Percentiles rank a stretch among this genome's conserved stretches.
Evolutionary conservation across 2,329 filamentous ascomycete genomes (phyloP).

Genomic region (Mycogone perniciosa): DNA sequence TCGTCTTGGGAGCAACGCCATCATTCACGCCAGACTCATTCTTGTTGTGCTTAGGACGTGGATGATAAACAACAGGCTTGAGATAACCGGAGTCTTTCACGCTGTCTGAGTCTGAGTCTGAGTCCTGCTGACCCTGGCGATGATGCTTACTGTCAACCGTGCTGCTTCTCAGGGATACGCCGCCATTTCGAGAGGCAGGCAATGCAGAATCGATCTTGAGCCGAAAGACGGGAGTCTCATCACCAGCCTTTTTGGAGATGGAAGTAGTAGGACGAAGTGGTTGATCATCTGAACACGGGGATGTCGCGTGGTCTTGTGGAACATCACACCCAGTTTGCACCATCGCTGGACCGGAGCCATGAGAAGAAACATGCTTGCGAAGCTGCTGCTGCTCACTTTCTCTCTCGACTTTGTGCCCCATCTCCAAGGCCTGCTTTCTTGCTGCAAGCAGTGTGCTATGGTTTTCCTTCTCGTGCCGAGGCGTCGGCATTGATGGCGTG

Average conservation of each 20-base stretch:
- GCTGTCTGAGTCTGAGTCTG: no score
- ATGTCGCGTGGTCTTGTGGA: constrained; percentile 4
- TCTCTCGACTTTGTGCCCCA: not conserved
- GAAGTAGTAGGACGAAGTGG: not conserved
- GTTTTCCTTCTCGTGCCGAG: not conserved
- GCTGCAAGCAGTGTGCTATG: not conserved
- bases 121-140: no score
- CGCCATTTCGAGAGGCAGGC: not conserved
- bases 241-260: not conserved
- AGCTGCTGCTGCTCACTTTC: not conserved
- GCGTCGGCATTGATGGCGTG: not conserved
- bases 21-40: not conserved
- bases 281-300: constrained; percentile 3
- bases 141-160: no score
- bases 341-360: not conserved
- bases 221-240: not conserved
- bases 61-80: no score
- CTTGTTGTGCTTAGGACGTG: no score
- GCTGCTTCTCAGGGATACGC: no score
- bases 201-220: not conserved
- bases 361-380: not conserved
- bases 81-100: no score
- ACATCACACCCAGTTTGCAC: constrained; percentile 2
- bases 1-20: not conserved
- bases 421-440: not conserved